These are phyloP conservation scores for Daldinia caldariorum DNA, from an alignment of 495 filamentous ascomycete genomes.

Conservation along the genomic window DNA sequence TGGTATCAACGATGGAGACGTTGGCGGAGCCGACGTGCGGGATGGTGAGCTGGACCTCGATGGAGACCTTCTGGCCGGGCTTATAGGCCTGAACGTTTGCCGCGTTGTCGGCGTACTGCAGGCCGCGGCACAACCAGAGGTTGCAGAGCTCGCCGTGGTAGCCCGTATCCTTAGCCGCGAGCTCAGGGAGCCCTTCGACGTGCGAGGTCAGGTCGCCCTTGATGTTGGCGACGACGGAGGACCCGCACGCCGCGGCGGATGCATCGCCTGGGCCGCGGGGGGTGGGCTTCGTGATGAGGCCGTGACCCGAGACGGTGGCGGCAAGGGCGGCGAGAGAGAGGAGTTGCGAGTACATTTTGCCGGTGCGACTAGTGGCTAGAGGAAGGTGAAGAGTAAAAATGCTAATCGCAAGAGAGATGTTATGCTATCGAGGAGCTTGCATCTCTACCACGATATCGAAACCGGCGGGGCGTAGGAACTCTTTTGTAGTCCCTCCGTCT, in stretches of 20 bases:
- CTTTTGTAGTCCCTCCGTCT: slow-evolving; percentile 31
- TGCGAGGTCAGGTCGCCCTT: slow-evolving; percentile 72
- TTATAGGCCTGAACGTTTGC: slow-evolving; percentile 70
- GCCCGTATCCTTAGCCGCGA: slow-evolving; percentile 62
- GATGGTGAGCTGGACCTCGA: slow-evolving; percentile 62
- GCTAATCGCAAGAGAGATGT: slow-evolving; percentile 5
- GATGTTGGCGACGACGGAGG: slow-evolving; percentile 69
- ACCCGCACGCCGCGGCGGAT: slow-evolving; percentile 69
- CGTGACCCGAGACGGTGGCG: slow-evolving; percentile 67
- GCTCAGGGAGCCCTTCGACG: slow-evolving; percentile 71
- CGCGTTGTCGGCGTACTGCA: slow-evolving; percentile 75
- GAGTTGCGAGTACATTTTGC: slow-evolving; percentile 45
- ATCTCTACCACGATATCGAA: slow-evolving; percentile 18
- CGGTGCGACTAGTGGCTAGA: not conserved
- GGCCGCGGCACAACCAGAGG: slow-evolving; percentile 76
- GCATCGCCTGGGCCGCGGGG: slow-evolving; percentile 69
- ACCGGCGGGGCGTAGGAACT: slow-evolving; percentile 24
- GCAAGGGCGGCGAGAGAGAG: slow-evolving; percentile 59
- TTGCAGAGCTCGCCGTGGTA: slow-evolving; percentile 70
- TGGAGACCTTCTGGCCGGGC: slow-evolving; percentile 66
- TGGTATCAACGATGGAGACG: slow-evolving; percentile 73
- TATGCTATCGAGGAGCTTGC: not conserved
- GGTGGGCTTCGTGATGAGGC: slow-evolving; percentile 67
- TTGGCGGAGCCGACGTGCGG: slow-evolving; percentile 74
- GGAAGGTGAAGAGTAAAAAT: not conserved